These are phyloP conservation scores for Kodamaea neixiangensis DNA, from an alignment of 805 yeast genomes.

Conservation along the genomic window DNA sequence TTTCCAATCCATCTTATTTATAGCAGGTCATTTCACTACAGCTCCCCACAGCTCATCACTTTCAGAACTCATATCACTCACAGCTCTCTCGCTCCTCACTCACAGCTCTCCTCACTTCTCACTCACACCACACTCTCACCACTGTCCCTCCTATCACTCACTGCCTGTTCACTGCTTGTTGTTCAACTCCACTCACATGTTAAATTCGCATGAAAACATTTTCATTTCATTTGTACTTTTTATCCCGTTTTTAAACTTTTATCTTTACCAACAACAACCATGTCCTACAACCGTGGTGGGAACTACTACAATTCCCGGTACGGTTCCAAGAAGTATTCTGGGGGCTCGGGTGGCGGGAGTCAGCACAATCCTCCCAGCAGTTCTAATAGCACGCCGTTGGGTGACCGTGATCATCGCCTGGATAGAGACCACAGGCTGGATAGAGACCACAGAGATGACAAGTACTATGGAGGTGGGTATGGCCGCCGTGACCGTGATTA, in stretches of 20 bases:
- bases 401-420: slow-evolving; percentile 2
- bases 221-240: not conserved
- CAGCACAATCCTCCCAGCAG: not conserved
- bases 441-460: slow-evolving; percentile 1
- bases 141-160: not conserved
- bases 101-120: not conserved
- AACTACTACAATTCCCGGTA: slow-evolving; percentile 18
- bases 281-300: slow-evolving; percentile 18
- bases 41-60: too few relatives aligned
- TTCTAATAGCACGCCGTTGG: not conserved
- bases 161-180: too few relatives aligned
- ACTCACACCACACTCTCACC: not conserved
- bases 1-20: too few relatives aligned
- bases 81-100: too few relatives aligned
- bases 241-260: not conserved
- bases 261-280: slow-evolving; percentile 1
- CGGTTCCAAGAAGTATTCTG: slow-evolving; percentile 12
- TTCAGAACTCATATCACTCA: not conserved
- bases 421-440: not conserved
- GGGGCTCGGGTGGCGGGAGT: slow-evolving; percentile 6
- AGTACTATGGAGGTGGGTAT: slow-evolving; percentile 5
- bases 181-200: not conserved
- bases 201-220: not conserved
- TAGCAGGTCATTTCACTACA: too few relatives aligned
- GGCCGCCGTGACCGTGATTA: slow-evolving; percentile 16